Conservation (phyloP, 106 monocot genomes). For the Agapanthus africanus region DNA sequence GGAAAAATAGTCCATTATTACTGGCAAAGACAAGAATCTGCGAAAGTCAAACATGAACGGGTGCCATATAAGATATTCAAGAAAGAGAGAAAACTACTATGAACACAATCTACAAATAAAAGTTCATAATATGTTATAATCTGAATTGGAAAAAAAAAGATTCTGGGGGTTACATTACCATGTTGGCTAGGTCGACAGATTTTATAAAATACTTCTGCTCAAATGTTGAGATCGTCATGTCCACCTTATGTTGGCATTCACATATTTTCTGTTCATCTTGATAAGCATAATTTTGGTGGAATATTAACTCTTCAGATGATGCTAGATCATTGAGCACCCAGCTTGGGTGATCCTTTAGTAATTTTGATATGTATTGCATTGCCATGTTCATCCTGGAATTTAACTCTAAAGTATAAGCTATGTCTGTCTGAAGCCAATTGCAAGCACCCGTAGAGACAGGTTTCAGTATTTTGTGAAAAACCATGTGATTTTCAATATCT, state of each 20-base stretch:
- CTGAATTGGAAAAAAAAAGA: neutral
- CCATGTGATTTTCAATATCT: constrained; percentile 20
- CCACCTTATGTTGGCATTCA: constrained; percentile 26
- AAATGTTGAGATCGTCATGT: constrained; percentile 35
- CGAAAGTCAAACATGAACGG: constrained; percentile 11
- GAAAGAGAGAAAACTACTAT: neutral
- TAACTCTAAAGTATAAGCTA: constrained; percentile 37
- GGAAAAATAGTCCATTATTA: constrained; percentile 44
- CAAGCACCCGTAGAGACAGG: constrained; percentile 26
- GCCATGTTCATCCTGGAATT: constrained; percentile 49
- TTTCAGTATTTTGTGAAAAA: constrained; percentile 34
- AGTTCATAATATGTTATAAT: neutral
- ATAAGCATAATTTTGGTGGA: constrained; percentile 6
- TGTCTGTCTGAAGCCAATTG: constrained; percentile 55
- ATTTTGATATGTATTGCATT: constrained; percentile 48
- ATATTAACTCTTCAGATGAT: constrained; percentile 11
- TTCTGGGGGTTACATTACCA: constrained; percentile 40
- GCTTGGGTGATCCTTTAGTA: constrained; percentile 33
- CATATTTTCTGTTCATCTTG: constrained; percentile 24
- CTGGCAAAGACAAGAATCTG: constrained; percentile 57
- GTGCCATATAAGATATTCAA: constrained; percentile 1
- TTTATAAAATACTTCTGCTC: constrained; percentile 57
- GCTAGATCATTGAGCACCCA: constrained; percentile 18
- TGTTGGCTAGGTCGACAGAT: constrained; percentile 39
- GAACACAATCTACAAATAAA: neutral